Percentiles rank a stretch among this genome's conserved stretches.
Evolutionary conservation across 1,284 basidiomycete genomes (phyloP).

Genomic region (Jaminaea rosea): DNA sequence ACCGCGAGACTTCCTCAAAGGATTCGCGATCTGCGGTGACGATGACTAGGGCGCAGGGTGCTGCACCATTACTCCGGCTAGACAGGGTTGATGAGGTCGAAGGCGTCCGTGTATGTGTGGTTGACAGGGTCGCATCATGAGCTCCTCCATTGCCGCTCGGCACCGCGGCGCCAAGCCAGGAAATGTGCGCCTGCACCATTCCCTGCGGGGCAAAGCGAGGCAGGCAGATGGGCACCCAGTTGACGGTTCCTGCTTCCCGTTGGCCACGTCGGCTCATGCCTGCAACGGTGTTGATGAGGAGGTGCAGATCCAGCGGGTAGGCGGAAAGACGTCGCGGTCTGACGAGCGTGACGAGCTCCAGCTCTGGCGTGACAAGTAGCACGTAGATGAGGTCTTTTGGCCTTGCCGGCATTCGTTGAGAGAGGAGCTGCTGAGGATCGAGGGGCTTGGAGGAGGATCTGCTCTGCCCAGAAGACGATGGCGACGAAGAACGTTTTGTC

Average conservation of each 20-base stretch:
- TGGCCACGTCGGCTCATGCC: slow-evolving; percentile 51
- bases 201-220: slow-evolving; percentile 85
- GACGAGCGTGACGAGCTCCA: slow-evolving; percentile 74
- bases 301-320: slow-evolving; percentile 58
- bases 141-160: slow-evolving; percentile 27
- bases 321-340: slow-evolving; percentile 86
- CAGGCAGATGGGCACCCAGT: slow-evolving; percentile 90
- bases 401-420: slow-evolving; percentile 52
- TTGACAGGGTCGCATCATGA: slow-evolving; percentile 6
- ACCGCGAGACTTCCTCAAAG: slow-evolving; percentile 13
- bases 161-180: too few species aligned
- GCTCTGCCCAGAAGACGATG: background rate
- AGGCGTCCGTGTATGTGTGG: background rate
- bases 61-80: slow-evolving; percentile 6
- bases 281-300: slow-evolving; percentile 53
- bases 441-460: background rate
- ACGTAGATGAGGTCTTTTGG: slow-evolving; percentile 69
- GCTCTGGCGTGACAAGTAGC: slow-evolving; percentile 63
- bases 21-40: slow-evolving; percentile 38
- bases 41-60: slow-evolving; percentile 27
- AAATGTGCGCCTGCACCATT: slow-evolving; percentile 87
- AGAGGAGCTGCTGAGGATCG: background rate
- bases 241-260: slow-evolving; percentile 54
- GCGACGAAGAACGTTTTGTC: background rate
- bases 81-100: too few species aligned